Evolutionary conservation across 1,284 basidiomycete species (phyloP), one percentile per base, ranked within the genome.

Genomic region (Apiotrichum gracile): DNA sequence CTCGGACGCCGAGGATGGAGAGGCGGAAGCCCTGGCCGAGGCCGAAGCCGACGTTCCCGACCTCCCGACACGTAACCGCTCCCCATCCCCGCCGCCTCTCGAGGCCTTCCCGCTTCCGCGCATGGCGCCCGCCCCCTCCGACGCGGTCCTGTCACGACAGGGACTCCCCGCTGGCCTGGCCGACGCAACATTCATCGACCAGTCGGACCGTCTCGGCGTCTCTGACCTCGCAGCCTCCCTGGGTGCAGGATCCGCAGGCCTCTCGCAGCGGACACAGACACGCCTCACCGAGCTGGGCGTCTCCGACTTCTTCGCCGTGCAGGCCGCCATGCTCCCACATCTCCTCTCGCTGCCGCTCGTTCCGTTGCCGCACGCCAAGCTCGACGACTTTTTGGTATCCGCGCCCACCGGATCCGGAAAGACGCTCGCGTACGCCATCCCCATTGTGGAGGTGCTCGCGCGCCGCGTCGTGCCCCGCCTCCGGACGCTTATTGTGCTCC

Each of bases 321-420:
- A 73, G 69, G 65, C 72, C 4, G 69, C 67, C 14, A 65, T 75
- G 14, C 54, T 74, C 5, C 72, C 73, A 2, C 55, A 69, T 16
- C 61, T 75, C 2, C 61, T 72, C 2, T 45, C 61, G 1, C 57
- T 73, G 0, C 67, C 63, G 2, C 64, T 73, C 3, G 73, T 79
- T 0, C 76, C 96, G 4, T 91, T 91, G 65, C 79, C 82, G 16
- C 85, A 88, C 1, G 72, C 82, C 49, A 80, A 82, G 25, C 85
- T 86, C 24, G 80, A 81, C 38, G 96, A 99, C 72, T 80, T 93
- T 10, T 94, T 93, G 64, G 88, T 96, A n/a, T 96, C 91, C 6
- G 96, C 96, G 1, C 96, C 96, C 0, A 98, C 94, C 0, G 94
- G 94, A 29, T 93, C 90, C 62, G 94, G 94, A 0, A 98, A 98